Conservation (phyloP, 805 yeast genomes). For the Candida germanica region DNA sequence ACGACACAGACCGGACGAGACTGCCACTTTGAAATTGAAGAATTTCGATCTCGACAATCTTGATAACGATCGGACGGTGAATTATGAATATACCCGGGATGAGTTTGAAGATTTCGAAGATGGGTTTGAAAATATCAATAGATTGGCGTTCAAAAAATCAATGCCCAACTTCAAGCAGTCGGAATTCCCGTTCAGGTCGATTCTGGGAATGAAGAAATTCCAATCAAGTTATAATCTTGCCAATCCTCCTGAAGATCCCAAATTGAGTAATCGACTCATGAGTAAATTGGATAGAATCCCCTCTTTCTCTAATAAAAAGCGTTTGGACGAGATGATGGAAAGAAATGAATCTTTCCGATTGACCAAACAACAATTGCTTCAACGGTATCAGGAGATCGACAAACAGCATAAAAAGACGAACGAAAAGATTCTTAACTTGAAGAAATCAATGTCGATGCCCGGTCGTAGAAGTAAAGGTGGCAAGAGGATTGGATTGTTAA, state of each 20-base stretch:
- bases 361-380: conserved; percentile 27
- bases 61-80: conserved; percentile 33
- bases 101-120: conserved; percentile 37
- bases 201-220: conserved; percentile 21
- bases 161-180: conserved; percentile 16
- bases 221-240: conserved; percentile 33
- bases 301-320: conserved; percentile 28
- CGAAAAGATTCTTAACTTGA: conserved; percentile 10
- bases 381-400: conserved; percentile 28
- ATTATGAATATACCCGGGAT: conserved; percentile 36
- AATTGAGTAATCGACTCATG: conserved; percentile 32
- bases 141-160: conserved; percentile 12
- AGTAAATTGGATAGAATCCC: conserved; percentile 40
- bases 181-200: too few species aligned
- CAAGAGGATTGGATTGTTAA: conserved; percentile 28
- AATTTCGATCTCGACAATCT: conserved; percentile 23
- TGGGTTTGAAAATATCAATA: conserved; percentile 28
- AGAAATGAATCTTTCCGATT: conserved; percentile 11
- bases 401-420: conserved; percentile 14
- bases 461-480: conserved; percentile 5
- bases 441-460: conserved; percentile 12
- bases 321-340: conserved; percentile 14
- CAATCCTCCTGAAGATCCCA: conserved; percentile 15
- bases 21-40: conserved; percentile 27
- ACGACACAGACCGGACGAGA: conserved; percentile 20